Conservation (phyloP, 106 monocot species). For the Dioscorea zingiberensis region DNA sequence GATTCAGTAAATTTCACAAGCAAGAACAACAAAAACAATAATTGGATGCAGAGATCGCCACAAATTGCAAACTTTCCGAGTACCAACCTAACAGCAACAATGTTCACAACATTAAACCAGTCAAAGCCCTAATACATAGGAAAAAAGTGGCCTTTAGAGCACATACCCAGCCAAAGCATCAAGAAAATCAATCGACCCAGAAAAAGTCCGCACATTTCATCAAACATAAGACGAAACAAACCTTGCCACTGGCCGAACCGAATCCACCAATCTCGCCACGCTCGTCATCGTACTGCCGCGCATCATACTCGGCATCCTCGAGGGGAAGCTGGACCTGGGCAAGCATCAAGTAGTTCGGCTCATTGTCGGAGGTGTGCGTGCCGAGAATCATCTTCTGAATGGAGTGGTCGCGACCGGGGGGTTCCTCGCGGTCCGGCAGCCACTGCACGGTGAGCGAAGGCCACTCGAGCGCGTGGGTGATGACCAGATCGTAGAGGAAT, state of each 20-base stretch:
- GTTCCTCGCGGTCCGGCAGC: slow-evolving; percentile 83
- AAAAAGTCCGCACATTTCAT: background rate
- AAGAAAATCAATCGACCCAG: too few species aligned
- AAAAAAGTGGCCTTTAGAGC: too few species aligned
- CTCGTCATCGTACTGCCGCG: slow-evolving; percentile 80
- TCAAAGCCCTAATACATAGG: too few species aligned
- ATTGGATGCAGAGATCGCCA: too few species aligned
- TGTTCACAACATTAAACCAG: too few species aligned
- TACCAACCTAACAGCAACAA: too few species aligned
- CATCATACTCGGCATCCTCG: slow-evolving; percentile 90
- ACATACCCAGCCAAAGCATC: too few species aligned
- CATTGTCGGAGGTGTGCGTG: slow-evolving; percentile 95
- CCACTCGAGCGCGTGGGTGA: slow-evolving; percentile 98
- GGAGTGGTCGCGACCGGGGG: slow-evolving; percentile 83
- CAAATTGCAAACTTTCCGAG: too few species aligned
- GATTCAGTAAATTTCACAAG: too few species aligned
- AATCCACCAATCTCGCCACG: slow-evolving; percentile 78
- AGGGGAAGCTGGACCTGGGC: slow-evolving; percentile 96
- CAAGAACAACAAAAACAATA: too few species aligned
- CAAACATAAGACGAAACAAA: slow-evolving; percentile 1
- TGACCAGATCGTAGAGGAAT: slow-evolving; percentile 93
- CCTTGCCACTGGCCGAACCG: slow-evolving; percentile 78
- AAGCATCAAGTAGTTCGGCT: slow-evolving; percentile 96
- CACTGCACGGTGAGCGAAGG: slow-evolving; percentile 98
- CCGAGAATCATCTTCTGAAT: slow-evolving; percentile 94